Evolutionary conservation across 257 asterid species (phyloP), one percentile per base, ranked within the genome.

Genomic region (Datura wrightii): DNA sequence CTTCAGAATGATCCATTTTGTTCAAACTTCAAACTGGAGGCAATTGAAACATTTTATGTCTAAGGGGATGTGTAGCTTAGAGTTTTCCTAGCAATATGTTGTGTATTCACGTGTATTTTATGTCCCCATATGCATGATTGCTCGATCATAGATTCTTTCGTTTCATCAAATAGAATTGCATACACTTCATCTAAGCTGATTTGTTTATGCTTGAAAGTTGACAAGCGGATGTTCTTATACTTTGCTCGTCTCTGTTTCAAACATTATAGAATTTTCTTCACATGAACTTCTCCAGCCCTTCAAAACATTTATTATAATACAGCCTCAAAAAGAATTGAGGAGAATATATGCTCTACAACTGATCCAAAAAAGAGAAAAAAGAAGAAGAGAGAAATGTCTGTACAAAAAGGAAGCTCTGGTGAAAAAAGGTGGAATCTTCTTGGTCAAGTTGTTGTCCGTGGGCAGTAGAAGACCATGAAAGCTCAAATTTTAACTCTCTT

Each of bases 1-100:
- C 59, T 19, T 74, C 80, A 74, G 60, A 74, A 42, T 74, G 44
- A 24, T 48, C 80, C 80, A 48, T 74, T 74, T 48, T 6, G 60
- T 74, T 48, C 59, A 74, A 48, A 48, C 59, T 48, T 24, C 31
- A 24, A 24, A 24, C 31, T 0, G 13, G 44, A 24, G 60, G 55
- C 80, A 48, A 48, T 48, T 72, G 60, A 36, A 66, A 14, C 31
- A 24, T 15, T 65, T 5, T 48, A 6, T 6, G 59, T 24, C 11
- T 42, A 13, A 19, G 42, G 60, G 9, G 24, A 24, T 48, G 42
- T 74, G 48, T 74, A 74, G n/a, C 80, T 74, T 74, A 6, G 59
- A 74, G 24, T 46, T 18, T 74, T 42, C 60, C 60, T 46, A 48
- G 46, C 42, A 74, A 50, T 74, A 74, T 48, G 80, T 74, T 13